Evolutionary conservation across 2,329 filamentous ascomycete species (phyloP).

Genomic region (Ceratocystis lukuohia): DNA sequence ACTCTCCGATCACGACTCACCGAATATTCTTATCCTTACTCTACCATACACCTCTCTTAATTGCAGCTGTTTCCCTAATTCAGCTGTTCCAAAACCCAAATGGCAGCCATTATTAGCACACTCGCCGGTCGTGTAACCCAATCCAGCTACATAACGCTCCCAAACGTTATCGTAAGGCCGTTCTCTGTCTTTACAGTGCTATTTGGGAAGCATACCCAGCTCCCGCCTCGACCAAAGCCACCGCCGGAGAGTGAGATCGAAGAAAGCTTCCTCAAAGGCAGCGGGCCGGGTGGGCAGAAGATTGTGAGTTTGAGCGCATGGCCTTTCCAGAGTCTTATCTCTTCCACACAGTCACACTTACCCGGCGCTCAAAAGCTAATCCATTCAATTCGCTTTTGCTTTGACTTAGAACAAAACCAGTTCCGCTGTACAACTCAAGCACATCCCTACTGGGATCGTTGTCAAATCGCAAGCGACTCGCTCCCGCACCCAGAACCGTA

Average conservation of each 20-base stretch:
- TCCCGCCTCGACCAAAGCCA: conserved; percentile 61
- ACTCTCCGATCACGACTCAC: not conserved
- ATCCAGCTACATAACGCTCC: conserved; percentile 6
- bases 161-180: conserved; percentile 18
- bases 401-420: conserved; percentile 73
- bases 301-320: conserved; percentile 44
- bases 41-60: not conserved
- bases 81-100: not conserved
- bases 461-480: conserved; percentile 90
- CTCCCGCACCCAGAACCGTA: conserved; percentile 74
- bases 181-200: not conserved
- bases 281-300: conserved; percentile 87
- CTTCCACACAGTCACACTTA: not conserved
- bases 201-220: conserved; percentile 34
- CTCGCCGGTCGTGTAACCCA: not conserved
- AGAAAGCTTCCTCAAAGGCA: conserved; percentile 79
- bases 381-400: not conserved
- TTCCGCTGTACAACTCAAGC: conserved; percentile 84
- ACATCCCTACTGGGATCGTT: conserved; percentile 79
- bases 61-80: not conserved
- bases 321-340: too few species aligned
- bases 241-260: conserved; percentile 68
- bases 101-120: not conserved
- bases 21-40: not conserved
- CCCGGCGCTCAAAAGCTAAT: not conserved